Evolutionary conservation across 2,329 filamentous ascomycete genomes (phyloP).

Genomic region (Tolypocladium capitatum): DNA sequence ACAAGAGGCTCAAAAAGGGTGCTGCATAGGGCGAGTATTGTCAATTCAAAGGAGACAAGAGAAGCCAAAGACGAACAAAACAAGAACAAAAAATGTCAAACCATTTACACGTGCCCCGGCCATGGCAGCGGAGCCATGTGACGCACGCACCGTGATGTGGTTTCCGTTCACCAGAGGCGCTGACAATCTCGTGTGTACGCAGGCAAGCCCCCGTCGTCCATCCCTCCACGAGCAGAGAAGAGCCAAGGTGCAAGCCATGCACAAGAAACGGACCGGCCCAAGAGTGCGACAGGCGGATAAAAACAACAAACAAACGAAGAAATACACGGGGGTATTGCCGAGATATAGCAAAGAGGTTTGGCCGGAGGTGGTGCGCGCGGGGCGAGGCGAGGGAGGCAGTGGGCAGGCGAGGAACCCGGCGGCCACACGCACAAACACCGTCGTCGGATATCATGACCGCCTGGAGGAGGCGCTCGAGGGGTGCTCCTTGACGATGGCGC

Average conservation of each 20-base stretch:
- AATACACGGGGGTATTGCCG: neutral
- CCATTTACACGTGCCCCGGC: neutral
- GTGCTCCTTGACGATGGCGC: conserved; percentile 10
- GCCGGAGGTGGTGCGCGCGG: neutral
- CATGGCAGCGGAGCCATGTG: neutral
- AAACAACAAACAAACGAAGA: neutral
- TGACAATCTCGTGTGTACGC: too few relatives aligned
- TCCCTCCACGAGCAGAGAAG: neutral
- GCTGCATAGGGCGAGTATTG: neutral
- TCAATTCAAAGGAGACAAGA: neutral
- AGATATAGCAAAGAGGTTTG: neutral
- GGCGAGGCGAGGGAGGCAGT: too few relatives aligned
- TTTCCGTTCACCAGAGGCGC: neutral
- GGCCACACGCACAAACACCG: neutral
- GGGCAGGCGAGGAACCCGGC: too few relatives aligned
- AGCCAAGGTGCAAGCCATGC: neutral
- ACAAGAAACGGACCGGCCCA: neutral
- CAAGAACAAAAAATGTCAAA: neutral
- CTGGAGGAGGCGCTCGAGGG: neutral
- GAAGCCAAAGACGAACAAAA: neutral
- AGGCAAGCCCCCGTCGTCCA: neutral
- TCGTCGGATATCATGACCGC: neutral
- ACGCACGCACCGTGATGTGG: neutral
- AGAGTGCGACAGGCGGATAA: neutral
- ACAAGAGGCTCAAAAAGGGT: neutral